These are phyloP conservation scores for Fusarium nisikadoi DNA, from an alignment of 2,329 filamentous ascomycete species.

Conservation along the genomic window DNA sequence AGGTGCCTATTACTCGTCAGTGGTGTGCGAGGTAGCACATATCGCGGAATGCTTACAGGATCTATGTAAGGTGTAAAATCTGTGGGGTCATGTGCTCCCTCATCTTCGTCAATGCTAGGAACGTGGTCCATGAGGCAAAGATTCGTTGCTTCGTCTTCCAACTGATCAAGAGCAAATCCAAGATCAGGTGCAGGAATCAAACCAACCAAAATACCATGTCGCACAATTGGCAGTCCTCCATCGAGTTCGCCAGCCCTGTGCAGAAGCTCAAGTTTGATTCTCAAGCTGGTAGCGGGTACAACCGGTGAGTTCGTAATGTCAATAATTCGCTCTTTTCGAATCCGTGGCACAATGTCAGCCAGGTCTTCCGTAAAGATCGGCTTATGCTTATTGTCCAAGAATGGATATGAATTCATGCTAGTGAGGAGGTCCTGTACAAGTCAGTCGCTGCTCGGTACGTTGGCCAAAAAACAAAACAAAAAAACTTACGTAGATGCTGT, in stretches of 20 bases:
- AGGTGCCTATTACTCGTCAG: slow-evolving; percentile 69
- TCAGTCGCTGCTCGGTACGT: slow-evolving; percentile 15
- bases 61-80: slow-evolving; percentile 95
- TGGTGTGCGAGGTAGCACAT: not conserved
- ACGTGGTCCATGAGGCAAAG: slow-evolving; percentile 85
- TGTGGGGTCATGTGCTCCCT: slow-evolving; percentile 73
- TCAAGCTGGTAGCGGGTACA: slow-evolving; percentile 79
- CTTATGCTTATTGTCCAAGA: slow-evolving; percentile 95
- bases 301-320: slow-evolving; percentile 87
- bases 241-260: slow-evolving; percentile 91
- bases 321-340: slow-evolving; percentile 81
- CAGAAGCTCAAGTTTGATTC: slow-evolving; percentile 82
- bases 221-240: slow-evolving; percentile 87
- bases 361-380: slow-evolving; percentile 90
- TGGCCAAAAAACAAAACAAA: too few species aligned
- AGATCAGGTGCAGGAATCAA: slow-evolving; percentile 94
- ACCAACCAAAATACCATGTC: slow-evolving; percentile 82
- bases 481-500: slow-evolving; percentile 83
- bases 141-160: slow-evolving; percentile 77
- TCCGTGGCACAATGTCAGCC: slow-evolving; percentile 83
- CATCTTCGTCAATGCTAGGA: slow-evolving; percentile 70
- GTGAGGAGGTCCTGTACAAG: slow-evolving; percentile 80
- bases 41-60: slow-evolving; percentile 65
- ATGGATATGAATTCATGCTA: slow-evolving; percentile 97
- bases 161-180: slow-evolving; percentile 88